These are phyloP conservation scores for Blastobotrys malaysiensis DNA, from an alignment of 1,139 yeast species.

Conservation along the genomic window DNA sequence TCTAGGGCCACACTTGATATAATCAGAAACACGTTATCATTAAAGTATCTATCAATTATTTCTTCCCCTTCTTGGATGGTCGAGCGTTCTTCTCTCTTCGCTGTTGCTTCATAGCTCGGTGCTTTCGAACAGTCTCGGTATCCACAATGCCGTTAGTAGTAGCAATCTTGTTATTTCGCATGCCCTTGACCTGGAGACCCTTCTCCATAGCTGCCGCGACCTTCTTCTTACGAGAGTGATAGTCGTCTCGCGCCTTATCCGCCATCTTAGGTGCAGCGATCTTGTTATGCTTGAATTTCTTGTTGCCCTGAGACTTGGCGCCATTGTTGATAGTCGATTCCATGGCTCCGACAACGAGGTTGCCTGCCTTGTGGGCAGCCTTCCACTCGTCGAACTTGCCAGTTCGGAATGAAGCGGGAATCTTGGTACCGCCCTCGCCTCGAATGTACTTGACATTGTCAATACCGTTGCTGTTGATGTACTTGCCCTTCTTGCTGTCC, in stretches of 20 bases:
- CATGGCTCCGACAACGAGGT: constrained; percentile 48
- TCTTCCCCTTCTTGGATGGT: constrained; percentile 50
- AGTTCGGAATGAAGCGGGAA: constrained; percentile 87
- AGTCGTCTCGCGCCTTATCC: constrained; percentile 85
- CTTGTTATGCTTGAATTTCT: constrained; percentile 62
- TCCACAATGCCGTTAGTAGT: constrained; percentile 56
- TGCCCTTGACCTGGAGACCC: constrained; percentile 71
- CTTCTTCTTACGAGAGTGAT: constrained; percentile 73
- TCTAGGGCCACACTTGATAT: too few species aligned
- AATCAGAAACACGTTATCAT: neutral
- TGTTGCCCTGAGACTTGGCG: constrained; percentile 25
- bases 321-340: constrained; percentile 38
- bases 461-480: constrained; percentile 73
- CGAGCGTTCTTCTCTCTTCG: constrained; percentile 82
- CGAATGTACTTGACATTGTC: constrained; percentile 67
- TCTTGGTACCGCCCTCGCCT: constrained; percentile 90
- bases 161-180: constrained; percentile 22
- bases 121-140: constrained; percentile 73
- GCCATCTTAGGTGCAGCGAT: constrained; percentile 68
- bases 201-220: constrained; percentile 74
- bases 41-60: constrained; percentile 1
- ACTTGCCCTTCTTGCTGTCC: constrained; percentile 94
- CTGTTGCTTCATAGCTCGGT: constrained; percentile 63
- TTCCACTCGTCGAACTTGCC: constrained; percentile 94
- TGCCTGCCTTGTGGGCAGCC: constrained; percentile 54